A percentile compares a stretch with the other conserved stretches of the same genome.
Evolutionary conservation across 257 asterid species (phyloP).

Genomic region (Solanum stenotomum): DNA sequence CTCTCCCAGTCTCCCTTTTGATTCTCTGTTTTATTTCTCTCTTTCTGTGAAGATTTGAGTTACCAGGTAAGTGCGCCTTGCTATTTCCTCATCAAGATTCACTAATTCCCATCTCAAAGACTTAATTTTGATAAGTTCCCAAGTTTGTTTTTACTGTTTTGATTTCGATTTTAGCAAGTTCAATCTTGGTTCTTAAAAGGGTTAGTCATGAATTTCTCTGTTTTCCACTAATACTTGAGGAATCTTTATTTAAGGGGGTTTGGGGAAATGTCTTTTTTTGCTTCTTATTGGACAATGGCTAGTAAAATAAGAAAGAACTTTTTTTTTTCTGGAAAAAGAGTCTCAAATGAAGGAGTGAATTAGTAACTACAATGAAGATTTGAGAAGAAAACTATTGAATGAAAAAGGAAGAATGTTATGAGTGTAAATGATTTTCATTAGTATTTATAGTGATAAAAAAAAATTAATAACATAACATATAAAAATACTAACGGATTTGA

Average conservation of each 20-base stretch:
- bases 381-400: too few species aligned
- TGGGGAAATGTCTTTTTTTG: constrained; percentile 13
- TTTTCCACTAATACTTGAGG: too few species aligned
- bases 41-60: not conserved
- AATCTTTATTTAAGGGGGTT: not conserved
- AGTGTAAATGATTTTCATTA: too few species aligned
- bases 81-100: not conserved
- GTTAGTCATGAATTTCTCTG: too few species aligned
- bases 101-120: not conserved
- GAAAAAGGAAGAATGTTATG: too few species aligned
- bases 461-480: too few species aligned
- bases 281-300: constrained; percentile 15
- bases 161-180: not conserved
- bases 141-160: not conserved
- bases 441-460: too few species aligned
- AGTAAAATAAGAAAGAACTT: not conserved
- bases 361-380: too few species aligned
- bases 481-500: too few species aligned
- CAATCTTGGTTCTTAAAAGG: not conserved
- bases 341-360: too few species aligned
- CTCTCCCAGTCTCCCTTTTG: not conserved
- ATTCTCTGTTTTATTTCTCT: not conserved
- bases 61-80: not conserved
- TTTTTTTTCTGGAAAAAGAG: too few species aligned
- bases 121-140: not conserved